These are phyloP conservation scores for Cytospora piceicola DNA, from an alignment of 2,329 filamentous ascomycete genomes.

Conservation along the genomic window DNA sequence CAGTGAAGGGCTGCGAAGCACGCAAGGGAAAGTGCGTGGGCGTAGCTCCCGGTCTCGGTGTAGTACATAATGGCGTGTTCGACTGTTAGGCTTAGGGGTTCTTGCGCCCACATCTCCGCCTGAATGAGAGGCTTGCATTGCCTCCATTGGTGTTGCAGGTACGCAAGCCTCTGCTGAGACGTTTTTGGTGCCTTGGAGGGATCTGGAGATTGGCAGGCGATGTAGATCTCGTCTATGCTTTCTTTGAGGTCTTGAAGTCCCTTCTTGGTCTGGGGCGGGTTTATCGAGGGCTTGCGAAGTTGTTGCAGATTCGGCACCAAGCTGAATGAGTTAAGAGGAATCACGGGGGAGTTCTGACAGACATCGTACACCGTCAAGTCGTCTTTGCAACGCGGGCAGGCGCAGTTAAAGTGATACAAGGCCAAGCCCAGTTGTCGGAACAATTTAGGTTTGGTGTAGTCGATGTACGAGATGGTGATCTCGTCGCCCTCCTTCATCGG, in stretches of 20 bases:
- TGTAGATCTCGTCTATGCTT: slow-evolving; percentile 40
- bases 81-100: slow-evolving; percentile 52
- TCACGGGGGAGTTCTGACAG: slow-evolving; percentile 46
- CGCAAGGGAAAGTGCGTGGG: slow-evolving; percentile 49
- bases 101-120: slow-evolving; percentile 50
- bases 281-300: slow-evolving; percentile 40
- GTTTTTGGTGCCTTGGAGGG: slow-evolving; percentile 25
- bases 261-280: slow-evolving; percentile 35
- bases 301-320: slow-evolving; percentile 46
- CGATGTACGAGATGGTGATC: slow-evolving; percentile 65
- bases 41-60: slow-evolving; percentile 46
- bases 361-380: slow-evolving; percentile 60
- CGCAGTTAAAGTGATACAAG: slow-evolving; percentile 58
- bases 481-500: slow-evolving; percentile 57
- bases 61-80: slow-evolving; percentile 52
- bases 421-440: slow-evolving; percentile 49
- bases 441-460: slow-evolving; percentile 50
- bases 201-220: slow-evolving; percentile 34
- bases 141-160: slow-evolving; percentile 44
- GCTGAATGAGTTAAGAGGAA: slow-evolving; percentile 51
- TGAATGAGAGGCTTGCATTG: slow-evolving; percentile 44
- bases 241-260: slow-evolving; percentile 36
- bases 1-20: slow-evolving; percentile 53
- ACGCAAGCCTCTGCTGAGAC: slow-evolving; percentile 22
- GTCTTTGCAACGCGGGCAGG: slow-evolving; percentile 52